Percentiles rank a stretch among this genome's conserved stretches.
Evolutionary conservation across 176 grass and related monocot species (phyloP).

Genomic region (Rhipidocladum racemiflorum): DNA sequence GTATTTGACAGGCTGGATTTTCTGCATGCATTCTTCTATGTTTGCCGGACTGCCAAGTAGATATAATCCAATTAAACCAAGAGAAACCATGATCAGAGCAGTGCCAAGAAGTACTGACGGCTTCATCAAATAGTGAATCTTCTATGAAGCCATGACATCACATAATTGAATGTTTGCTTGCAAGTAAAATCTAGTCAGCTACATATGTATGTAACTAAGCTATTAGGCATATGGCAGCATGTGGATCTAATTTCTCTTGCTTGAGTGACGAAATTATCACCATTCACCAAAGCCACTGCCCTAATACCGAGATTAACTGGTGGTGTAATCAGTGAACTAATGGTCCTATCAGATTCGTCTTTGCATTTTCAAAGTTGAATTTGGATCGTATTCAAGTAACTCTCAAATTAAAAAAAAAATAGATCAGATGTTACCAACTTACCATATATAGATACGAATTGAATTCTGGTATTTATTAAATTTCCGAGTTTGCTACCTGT

Average conservation of each 20-base stretch:
- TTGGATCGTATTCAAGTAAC: slow-evolving; percentile 5
- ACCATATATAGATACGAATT: neutral
- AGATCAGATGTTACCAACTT: neutral
- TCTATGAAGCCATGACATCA: neutral
- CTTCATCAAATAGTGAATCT: slow-evolving; percentile 12
- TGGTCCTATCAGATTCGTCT: neutral
- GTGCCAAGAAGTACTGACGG: neutral
- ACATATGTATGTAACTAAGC: neutral
- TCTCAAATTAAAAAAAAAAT: neutral
- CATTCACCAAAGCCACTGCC: neutral
- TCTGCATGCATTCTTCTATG: slow-evolving; percentile 76
- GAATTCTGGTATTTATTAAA: neutral
- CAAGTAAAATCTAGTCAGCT: slow-evolving; percentile 10
- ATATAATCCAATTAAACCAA: slow-evolving; percentile 26
- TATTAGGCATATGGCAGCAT: neutral
- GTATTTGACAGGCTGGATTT: slow-evolving; percentile 58
- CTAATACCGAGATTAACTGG: neutral
- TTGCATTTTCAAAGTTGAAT: neutral
- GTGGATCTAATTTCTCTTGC: neutral
- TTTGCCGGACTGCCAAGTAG: slow-evolving; percentile 52
- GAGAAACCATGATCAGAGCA: neutral
- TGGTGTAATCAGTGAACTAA: neutral
- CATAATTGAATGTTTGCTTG: slow-evolving; percentile 9
- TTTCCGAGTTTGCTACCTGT: neutral
- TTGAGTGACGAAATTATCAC: neutral